These are phyloP conservation scores for Cichorium intybus DNA, from an alignment of 140 eudicot genomes.

Conservation along the genomic window DNA sequence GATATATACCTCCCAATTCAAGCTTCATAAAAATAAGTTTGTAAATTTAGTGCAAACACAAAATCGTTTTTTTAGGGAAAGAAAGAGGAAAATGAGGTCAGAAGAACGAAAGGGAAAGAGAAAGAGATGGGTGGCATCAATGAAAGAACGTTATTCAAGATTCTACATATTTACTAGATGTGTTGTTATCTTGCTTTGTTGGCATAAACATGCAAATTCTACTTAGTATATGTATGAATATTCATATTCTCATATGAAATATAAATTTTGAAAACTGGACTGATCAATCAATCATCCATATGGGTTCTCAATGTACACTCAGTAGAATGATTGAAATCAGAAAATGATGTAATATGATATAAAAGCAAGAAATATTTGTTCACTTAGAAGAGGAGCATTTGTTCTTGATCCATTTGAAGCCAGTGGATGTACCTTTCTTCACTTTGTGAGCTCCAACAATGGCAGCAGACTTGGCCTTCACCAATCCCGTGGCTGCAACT, in stretches of 20 bases:
- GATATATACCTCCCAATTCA: constrained; percentile 19
- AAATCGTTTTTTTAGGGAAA: not conserved
- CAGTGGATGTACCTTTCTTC: constrained; percentile 52
- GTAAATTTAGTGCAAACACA: not conserved
- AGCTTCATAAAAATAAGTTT: too few relatives aligned
- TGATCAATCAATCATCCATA: constrained; percentile 19
- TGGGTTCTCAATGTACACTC: constrained; percentile 27
- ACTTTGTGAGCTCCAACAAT: constrained; percentile 49
- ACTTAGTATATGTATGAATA: not conserved
- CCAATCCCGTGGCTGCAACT: constrained; percentile 44
- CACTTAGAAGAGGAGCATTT: constrained; percentile 43
- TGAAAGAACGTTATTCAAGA: constrained; percentile 36
- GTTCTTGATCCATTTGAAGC: constrained; percentile 63
- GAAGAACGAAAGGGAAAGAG: not conserved
- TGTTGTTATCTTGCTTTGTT: constrained; percentile 35
- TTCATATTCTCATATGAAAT: not conserved
- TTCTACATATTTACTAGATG: constrained; percentile 35
- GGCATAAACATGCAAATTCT: constrained; percentile 31
- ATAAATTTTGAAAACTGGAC: not conserved
- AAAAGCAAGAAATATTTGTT: constrained; percentile 11
- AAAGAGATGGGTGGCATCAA: constrained; percentile 13
- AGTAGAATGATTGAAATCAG: constrained; percentile 7
- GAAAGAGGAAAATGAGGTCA: not conserved
- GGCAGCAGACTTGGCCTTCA: constrained; percentile 54
- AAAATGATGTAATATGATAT: constrained; percentile 11